Conservation (phyloP, 106 monocot genomes). For the Dactylorhiza incarnata region DNA sequence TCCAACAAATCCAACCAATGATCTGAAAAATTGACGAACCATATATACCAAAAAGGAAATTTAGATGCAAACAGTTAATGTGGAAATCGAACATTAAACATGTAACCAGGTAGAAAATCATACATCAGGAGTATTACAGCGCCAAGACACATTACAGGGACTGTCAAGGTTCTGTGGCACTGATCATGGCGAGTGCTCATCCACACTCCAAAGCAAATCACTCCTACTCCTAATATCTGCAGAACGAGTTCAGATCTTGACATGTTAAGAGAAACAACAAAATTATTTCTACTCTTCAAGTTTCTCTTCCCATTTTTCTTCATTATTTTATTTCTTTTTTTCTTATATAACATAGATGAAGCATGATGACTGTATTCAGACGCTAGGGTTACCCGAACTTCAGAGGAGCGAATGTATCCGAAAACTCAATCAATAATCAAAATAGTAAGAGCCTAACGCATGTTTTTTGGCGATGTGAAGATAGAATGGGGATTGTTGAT, state of each 20-base stretch:
- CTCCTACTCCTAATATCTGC: slow-evolving; percentile 67
- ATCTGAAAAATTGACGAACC: slow-evolving; percentile 50
- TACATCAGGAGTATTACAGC: slow-evolving; percentile 74
- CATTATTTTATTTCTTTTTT: background rate
- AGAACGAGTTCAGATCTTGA: background rate
- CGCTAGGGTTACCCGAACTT: background rate
- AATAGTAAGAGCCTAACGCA: background rate
- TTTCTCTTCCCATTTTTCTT: background rate
- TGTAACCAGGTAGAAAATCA: slow-evolving; percentile 12
- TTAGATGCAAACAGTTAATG: background rate
- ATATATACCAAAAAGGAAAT: slow-evolving; percentile 2
- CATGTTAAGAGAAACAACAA: background rate
- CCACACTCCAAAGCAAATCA: slow-evolving; percentile 90
- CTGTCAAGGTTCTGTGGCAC: slow-evolving; percentile 69
- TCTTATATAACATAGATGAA: background rate
- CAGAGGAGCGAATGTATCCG: background rate
- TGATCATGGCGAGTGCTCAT: slow-evolving; percentile 84
- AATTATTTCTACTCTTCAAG: background rate
- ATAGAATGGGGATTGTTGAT: background rate
- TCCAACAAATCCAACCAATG: slow-evolving; percentile 77
- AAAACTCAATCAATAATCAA: background rate
- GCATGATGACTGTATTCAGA: background rate
- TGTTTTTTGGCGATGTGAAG: background rate
- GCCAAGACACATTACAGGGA: slow-evolving; percentile 88
- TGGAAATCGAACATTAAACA: background rate